These are phyloP conservation scores for Microstroma glucosiphilum DNA, from an alignment of 1,284 basidiomycete species.

Conservation along the genomic window DNA sequence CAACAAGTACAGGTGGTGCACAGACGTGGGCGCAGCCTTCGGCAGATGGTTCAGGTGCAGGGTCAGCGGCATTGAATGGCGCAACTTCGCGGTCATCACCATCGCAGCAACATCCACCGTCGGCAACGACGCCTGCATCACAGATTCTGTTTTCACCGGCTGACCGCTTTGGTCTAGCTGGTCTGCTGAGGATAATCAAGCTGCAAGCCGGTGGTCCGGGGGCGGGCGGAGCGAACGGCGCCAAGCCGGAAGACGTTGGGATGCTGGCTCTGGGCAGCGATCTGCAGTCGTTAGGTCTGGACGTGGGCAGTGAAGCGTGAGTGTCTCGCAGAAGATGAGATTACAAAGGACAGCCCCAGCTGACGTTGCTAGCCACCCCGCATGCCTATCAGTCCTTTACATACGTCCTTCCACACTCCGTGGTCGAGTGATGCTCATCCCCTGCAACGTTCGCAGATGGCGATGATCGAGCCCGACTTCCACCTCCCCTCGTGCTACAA, in stretches of 20 bases:
- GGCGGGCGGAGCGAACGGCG: not conserved
- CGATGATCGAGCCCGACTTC: slow-evolving; percentile 72
- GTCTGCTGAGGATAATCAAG: slow-evolving; percentile 83
- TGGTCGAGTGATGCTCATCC: slow-evolving; percentile 71
- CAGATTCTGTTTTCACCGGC: slow-evolving; percentile 89
- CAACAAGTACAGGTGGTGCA: slow-evolving; percentile 2
- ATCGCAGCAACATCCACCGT: slow-evolving; percentile 7
- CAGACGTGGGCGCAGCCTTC: slow-evolving; percentile 1
- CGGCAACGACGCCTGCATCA: slow-evolving; percentile 67
- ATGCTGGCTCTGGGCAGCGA: slow-evolving; percentile 85
- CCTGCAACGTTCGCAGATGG: slow-evolving; percentile 65
- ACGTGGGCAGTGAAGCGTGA: slow-evolving; percentile 64
- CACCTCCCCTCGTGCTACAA: slow-evolving; percentile 88
- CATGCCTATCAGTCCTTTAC: slow-evolving; percentile 58
- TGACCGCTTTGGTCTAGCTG: slow-evolving; percentile 88
- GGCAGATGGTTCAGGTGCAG: not conserved
- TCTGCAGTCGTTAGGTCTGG: slow-evolving; percentile 79
- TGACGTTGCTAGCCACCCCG: slow-evolving; percentile 51
- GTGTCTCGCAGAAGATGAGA: slow-evolving; percentile 54
- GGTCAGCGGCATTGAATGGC: slow-evolving; percentile 1
- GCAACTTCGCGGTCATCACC: not conserved
- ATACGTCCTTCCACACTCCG: slow-evolving; percentile 90
- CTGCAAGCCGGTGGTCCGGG: slow-evolving; percentile 63
- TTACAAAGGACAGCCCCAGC: too few relatives aligned
- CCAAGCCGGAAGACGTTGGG: slow-evolving; percentile 60